Conservation (phyloP, 805 yeast genomes). For the Candida ipomoeae region DNA sequence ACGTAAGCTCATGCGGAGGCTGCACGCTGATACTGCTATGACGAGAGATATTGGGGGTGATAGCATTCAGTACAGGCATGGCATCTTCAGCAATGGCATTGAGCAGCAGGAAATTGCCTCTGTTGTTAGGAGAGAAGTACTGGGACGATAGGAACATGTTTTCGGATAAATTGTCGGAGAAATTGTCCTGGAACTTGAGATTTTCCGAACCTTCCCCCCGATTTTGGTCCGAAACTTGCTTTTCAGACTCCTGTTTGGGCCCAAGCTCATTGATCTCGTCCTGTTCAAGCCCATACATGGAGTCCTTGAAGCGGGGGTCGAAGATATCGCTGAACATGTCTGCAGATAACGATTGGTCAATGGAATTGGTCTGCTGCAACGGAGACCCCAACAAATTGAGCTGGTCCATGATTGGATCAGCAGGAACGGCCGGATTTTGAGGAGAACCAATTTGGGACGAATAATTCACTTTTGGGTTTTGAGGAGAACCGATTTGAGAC, state of each 20-base stretch:
- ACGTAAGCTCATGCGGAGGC: constrained; percentile 20
- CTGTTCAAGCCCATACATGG: neutral
- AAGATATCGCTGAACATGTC: neutral
- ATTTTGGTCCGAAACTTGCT: no score
- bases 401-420: constrained; percentile 16
- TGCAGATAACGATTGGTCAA: constrained; percentile 6
- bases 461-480: neutral
- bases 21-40: constrained; percentile 32
- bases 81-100: constrained; percentile 33
- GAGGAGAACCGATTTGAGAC: neutral
- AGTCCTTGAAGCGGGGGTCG: neutral
- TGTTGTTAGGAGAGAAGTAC: constrained; percentile 38
- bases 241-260: neutral
- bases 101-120: constrained; percentile 24
- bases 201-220: neutral
- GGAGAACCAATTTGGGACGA: neutral
- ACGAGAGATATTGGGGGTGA: constrained; percentile 30
- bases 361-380: constrained; percentile 9
- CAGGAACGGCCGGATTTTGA: neutral
- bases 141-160: constrained; percentile 31
- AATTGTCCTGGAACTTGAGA: neutral
- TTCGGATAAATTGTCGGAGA: constrained; percentile 6
- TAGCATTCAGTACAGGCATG: constrained; percentile 17
- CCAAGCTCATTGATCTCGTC: no score
- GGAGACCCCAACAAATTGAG: constrained; percentile 19